These are phyloP conservation scores for Termitomyces sp. DNA, from an alignment of 768 basidiomycete genomes.

Conservation along the genomic window DNA sequence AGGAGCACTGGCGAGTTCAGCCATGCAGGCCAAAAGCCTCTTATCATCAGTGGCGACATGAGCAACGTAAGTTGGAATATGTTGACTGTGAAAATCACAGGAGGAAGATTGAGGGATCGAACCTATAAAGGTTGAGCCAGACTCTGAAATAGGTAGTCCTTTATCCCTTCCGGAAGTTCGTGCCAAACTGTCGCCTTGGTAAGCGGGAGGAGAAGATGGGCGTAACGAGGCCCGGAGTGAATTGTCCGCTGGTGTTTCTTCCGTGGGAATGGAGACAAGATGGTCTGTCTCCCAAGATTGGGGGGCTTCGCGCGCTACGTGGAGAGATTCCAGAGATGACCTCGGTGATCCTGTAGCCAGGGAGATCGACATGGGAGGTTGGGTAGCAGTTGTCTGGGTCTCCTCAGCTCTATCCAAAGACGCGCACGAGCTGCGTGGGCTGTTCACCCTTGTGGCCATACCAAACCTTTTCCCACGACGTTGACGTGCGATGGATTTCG, in stretches of 20 bases:
- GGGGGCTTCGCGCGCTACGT: background rate
- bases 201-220: conserved; percentile 32
- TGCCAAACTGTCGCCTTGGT: conserved; percentile 28
- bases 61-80: conserved; percentile 26
- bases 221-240: conserved; percentile 11
- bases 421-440: conserved; percentile 21
- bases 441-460: conserved; percentile 17
- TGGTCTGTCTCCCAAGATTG: background rate
- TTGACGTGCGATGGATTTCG: conserved; percentile 54
- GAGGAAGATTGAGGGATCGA: conserved; percentile 11
- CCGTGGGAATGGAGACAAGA: conserved; percentile 9
- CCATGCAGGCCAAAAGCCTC: conserved; percentile 45
- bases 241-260: conserved; percentile 7
- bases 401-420: conserved; percentile 9
- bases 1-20: conserved; percentile 49
- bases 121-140: conserved; percentile 7
- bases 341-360: conserved; percentile 22
- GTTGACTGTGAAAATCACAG: background rate
- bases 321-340: conserved; percentile 23
- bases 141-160: background rate
- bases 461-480: conserved; percentile 40
- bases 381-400: conserved; percentile 1
- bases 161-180: background rate
- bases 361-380: conserved; percentile 10
- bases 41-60: conserved; percentile 69